A percentile compares a stretch with the other conserved stretches of the same genome.
Evolutionary conservation across 2,329 filamentous ascomycete species (phyloP).

Genomic region (Microcera coccophila): DNA sequence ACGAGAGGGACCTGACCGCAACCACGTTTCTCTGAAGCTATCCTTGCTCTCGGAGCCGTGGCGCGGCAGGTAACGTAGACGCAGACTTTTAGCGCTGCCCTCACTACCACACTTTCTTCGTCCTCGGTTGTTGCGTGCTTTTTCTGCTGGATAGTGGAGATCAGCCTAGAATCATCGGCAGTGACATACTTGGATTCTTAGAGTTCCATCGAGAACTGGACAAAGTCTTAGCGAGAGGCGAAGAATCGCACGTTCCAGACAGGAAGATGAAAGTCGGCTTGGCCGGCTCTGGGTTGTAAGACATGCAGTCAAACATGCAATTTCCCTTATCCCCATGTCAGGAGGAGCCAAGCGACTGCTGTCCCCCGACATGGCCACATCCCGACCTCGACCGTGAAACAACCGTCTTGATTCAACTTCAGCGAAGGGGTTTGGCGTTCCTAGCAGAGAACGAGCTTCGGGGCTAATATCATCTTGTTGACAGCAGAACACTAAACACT

Average conservation of each 20-base stretch:
- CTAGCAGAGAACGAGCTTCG: slow-evolving; percentile 4
- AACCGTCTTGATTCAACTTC: slow-evolving; percentile 11
- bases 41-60: slow-evolving; percentile 7
- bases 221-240: background rate
- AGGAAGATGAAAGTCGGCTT: background rate
- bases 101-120: slow-evolving; percentile 3
- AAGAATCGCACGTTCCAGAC: background rate
- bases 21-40: slow-evolving; percentile 17
- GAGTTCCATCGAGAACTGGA: background rate
- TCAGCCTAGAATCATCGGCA: slow-evolving; percentile 6
- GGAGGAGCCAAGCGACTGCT: slow-evolving; percentile 15
- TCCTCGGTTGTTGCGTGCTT: slow-evolving; percentile 22
- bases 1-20: slow-evolving; percentile 12
- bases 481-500: background rate
- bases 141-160: slow-evolving; percentile 18
- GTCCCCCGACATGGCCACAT: slow-evolving; percentile 12
- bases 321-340: slow-evolving; percentile 17
- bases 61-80: slow-evolving; percentile 12
- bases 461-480: background rate
- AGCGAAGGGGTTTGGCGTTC: slow-evolving; percentile 13
- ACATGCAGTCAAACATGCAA: slow-evolving; percentile 13
- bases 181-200: slow-evolving; percentile 2
- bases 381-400: slow-evolving; percentile 23
- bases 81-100: slow-evolving; percentile 14
- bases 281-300: background rate